Evolutionary conservation across 2,329 filamentous ascomycete species (phyloP).

Genomic region (Diaporthe ilicicola): DNA sequence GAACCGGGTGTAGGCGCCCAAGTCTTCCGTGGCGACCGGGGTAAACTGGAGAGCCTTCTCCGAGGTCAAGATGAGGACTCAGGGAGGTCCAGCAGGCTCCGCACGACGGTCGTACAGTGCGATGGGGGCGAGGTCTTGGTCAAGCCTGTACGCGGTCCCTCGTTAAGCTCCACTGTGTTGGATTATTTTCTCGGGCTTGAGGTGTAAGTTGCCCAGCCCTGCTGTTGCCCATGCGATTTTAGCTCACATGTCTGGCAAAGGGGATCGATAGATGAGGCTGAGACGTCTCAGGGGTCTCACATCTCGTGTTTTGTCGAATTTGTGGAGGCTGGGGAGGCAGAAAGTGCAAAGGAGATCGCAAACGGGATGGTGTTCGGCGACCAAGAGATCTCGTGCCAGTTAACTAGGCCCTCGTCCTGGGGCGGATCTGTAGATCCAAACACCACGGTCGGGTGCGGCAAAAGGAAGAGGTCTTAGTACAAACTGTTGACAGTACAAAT

Average conservation of each 20-base stretch:
- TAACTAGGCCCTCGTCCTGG: no score
- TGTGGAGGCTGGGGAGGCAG: not conserved
- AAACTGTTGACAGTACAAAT: no score
- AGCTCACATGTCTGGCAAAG: not conserved
- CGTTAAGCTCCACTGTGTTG: not conserved
- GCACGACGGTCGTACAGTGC: not conserved
- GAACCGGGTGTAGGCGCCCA: no score
- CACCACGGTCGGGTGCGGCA: no score
- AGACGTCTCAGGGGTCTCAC: not conserved
- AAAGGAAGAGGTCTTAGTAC: no score
- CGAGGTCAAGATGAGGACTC: no score
- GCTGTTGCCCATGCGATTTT: no score
- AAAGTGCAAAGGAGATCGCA: not conserved
- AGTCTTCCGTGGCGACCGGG: no score
- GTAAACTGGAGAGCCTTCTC: no score
- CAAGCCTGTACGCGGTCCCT: not conserved
- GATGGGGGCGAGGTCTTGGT: not conserved
- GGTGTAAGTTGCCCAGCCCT: not conserved
- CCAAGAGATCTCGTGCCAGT: no score
- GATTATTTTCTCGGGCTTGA: not conserved
- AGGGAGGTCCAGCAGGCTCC: no score
- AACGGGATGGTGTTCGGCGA: not conserved
- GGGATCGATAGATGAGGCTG: not conserved
- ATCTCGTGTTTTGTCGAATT: not conserved
- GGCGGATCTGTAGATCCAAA: no score